These are phyloP conservation scores for Coniochaeta hoffmannii DNA, from an alignment of 2,329 filamentous ascomycete species.

Conservation along the genomic window DNA sequence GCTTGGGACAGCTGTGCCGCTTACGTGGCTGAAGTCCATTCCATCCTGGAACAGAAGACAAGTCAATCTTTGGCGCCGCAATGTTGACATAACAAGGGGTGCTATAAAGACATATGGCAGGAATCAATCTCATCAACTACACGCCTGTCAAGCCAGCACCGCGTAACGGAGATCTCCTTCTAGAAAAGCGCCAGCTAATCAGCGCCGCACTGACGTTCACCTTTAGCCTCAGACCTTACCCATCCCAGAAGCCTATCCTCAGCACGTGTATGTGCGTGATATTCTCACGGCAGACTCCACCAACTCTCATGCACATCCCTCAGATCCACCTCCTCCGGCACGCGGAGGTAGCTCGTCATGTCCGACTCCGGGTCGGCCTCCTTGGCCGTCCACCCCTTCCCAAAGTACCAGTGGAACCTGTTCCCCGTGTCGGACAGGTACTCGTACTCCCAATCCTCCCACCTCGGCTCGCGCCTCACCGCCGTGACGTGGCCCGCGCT, in stretches of 20 bases:
- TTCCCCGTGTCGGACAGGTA: constrained; percentile 36
- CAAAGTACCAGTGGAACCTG: constrained; percentile 55
- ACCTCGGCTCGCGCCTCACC: constrained; percentile 45
- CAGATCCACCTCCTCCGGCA: constrained; percentile 50
- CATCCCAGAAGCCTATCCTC: no score
- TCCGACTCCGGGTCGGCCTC: constrained; percentile 50
- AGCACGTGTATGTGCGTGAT: no score
- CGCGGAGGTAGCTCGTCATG: constrained; percentile 55
- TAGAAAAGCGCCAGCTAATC: no score
- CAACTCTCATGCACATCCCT: constrained; percentile 60
- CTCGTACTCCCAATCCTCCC: constrained; percentile 49
- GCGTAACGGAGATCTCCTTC: neutral
- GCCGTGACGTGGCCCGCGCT: constrained; percentile 56
- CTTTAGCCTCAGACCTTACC: no score
- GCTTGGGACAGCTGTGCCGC: no score
- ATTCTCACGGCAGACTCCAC: constrained; percentile 40
- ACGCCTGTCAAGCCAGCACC: neutral
- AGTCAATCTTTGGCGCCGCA: no score
- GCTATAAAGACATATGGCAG: neutral
- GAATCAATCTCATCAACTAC: neutral
- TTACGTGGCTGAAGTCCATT: no score
- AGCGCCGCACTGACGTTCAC: no score
- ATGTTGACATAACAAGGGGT: neutral
- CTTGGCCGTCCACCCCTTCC: constrained; percentile 57
- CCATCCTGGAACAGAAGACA: no score